Evolutionary conservation across 257 asterid genomes (phyloP).

Genomic region (Sherardia arvensis): DNA sequence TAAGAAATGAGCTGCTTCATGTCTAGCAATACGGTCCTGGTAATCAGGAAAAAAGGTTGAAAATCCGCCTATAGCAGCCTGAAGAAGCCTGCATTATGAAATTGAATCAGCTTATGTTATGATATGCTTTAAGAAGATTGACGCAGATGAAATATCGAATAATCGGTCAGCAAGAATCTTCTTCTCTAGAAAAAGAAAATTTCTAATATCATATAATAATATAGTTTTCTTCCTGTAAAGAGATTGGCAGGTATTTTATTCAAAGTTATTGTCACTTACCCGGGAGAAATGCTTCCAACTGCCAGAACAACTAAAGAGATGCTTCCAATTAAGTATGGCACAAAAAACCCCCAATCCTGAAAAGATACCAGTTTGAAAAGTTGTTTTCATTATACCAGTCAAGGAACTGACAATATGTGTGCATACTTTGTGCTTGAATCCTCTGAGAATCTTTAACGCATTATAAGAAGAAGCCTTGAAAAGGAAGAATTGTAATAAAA

Average conservation of each 20-base stretch:
- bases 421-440: background rate
- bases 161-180: no score
- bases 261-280: constrained; percentile 35
- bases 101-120: constrained; percentile 4
- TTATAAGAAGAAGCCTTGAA: background rate
- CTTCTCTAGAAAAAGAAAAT: no score
- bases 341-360: constrained; percentile 96
- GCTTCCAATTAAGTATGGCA: constrained; percentile 93
- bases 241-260: background rate
- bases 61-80: constrained; percentile 86
- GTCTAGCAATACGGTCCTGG: constrained; percentile 82
- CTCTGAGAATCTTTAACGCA: background rate
- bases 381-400: background rate
- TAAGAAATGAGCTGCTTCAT: constrained; percentile 95
- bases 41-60: constrained; percentile 81
- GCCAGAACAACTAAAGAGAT: constrained; percentile 84
- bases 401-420: background rate
- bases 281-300: constrained; percentile 83
- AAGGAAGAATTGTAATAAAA: background rate
- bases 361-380: background rate
- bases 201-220: no score
- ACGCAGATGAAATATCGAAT: no score
- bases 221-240: background rate
- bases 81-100: constrained; percentile 60
- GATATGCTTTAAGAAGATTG: background rate